Base-by-base conservation (phyloP, 345 rosid species). In the Trapa bicornis region DNA sequence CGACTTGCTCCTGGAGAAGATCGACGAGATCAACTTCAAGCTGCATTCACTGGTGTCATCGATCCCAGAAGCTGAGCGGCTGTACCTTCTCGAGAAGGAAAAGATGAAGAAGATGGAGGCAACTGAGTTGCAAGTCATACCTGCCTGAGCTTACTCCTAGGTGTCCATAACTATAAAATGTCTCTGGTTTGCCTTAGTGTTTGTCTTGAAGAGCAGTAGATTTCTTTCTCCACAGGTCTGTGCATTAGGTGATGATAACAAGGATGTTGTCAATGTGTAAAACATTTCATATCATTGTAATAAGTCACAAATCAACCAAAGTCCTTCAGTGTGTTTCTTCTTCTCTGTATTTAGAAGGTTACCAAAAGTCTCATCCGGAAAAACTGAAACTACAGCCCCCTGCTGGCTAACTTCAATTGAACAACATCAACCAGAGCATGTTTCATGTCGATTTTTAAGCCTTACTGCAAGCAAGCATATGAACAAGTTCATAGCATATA, bases 1-100 rank as follows among this genome's bases (percentile, higher is more conserved):
- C 60, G 92, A 92, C 71, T 68, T 70, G 74, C 77, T 89, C 37
- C 79, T 87, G 86, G 81, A 74, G 43, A 86, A 79, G 75, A 72
- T 89, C 68, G 87, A 84, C 67, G 96, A 87, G 53, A 72, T 86
- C 70, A 84, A 82, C 70, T 11, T 57, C 12, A 86, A 81, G 78
- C 74, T 89, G 53, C 77, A 75, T 16, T 69, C 89, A 11, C 73
- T 92, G 33, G 72, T 87, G 38, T 32, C 62, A 65, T 85, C 96
- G 29, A 47, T 83, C 12, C 96, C 96, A 1, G 98, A 92, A 75
- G 96, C 91, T 14, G 82, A 89, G 71, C 78, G 74, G 68, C 41
- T 74, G 32, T 86, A 86, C 70, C 76, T 85, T 75, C 77, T 86
- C 13, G 85, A 89, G 73, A 54, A 78, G 67, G 91, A 84, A 64